phyloP scores from a whole-genome alignment of 768 basidiomycete genomes.

The Clathrus columnatus region DNA sequence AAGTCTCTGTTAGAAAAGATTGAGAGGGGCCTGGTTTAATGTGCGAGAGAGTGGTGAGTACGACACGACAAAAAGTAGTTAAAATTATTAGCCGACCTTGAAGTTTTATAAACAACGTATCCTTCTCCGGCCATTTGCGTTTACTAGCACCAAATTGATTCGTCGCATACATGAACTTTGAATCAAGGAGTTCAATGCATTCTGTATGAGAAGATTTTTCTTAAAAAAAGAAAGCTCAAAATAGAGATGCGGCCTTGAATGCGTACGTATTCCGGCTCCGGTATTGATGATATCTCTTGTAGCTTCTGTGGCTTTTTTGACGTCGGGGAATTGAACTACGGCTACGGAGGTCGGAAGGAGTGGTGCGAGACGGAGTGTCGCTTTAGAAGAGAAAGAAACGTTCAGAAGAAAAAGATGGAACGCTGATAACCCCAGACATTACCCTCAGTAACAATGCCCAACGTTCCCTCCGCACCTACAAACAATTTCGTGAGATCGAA shows the following conservation, averaged over 20 bases:
- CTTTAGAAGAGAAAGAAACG: slow-evolving; percentile 25
- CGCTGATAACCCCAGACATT: not conserved
- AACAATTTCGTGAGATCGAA: slow-evolving; percentile 82
- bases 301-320: slow-evolving; percentile 65
- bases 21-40: slow-evolving; percentile 45
- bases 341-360: slow-evolving; percentile 77
- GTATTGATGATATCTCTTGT: slow-evolving; percentile 62
- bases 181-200: slow-evolving; percentile 79
- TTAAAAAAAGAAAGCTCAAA: not conserved
- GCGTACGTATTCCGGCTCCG: slow-evolving; percentile 70
- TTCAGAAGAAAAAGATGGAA: not conserved
- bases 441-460: slow-evolving; percentile 89
- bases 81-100: slow-evolving; percentile 73
- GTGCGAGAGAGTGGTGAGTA: slow-evolving; percentile 1
- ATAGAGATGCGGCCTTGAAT: not conserved
- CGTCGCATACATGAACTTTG: slow-evolving; percentile 53
- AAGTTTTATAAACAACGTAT: slow-evolving; percentile 88
- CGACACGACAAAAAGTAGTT: no score
- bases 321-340: slow-evolving; percentile 70
- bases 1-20: slow-evolving; percentile 53
- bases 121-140: slow-evolving; percentile 53
- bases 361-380: slow-evolving; percentile 75
- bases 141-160: slow-evolving; percentile 49
- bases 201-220: slow-evolving; percentile 41
- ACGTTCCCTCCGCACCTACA: slow-evolving; percentile 70